phyloP scores from a whole-genome alignment of 352 stramenopile genomes.

The Blastocystis sp. region DNA sequence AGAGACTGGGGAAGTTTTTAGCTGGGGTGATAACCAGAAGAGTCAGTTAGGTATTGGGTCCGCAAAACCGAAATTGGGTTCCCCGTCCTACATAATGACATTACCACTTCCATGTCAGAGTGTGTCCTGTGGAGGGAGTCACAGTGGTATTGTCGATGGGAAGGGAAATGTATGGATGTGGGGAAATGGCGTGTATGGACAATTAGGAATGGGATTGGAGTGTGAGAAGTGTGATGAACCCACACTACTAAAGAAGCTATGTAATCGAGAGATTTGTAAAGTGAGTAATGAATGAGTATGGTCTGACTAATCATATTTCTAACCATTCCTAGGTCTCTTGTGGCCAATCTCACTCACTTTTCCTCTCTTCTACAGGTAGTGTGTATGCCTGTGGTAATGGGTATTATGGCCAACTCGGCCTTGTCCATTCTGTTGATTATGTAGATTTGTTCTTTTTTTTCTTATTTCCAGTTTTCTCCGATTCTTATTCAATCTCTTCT shows the following conservation, averaged over 20 bases:
- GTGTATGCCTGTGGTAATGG: constrained; percentile 76
- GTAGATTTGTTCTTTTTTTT: background rate
- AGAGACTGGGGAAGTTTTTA: constrained; percentile 51
- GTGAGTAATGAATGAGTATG: background rate
- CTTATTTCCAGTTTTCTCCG: constrained; percentile 8
- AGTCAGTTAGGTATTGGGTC: background rate
- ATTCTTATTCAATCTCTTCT: constrained; percentile 24
- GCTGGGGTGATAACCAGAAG: constrained; percentile 49
- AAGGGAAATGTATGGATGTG: constrained; percentile 73
- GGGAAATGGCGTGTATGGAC: constrained; percentile 76
- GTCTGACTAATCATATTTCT: too few relatives aligned
- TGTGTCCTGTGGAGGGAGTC: constrained; percentile 72
- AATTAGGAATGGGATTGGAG: constrained; percentile 73
- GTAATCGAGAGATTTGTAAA: constrained; percentile 25
- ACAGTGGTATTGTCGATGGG: constrained; percentile 71
- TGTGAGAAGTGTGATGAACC: constrained; percentile 67
- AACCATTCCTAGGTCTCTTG: constrained; percentile 75
- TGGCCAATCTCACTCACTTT: constrained; percentile 77
- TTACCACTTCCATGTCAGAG: background rate
- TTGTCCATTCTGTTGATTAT: constrained; percentile 71
- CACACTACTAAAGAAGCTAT: constrained; percentile 29
- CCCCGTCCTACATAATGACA: too few relatives aligned
- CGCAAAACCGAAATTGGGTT: background rate
- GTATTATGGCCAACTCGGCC: constrained; percentile 77
- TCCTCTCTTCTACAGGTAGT: constrained; percentile 73